phyloP scores from a whole-genome alignment of 768 basidiomycete genomes.

The Fibroporia radiculosa region DNA sequence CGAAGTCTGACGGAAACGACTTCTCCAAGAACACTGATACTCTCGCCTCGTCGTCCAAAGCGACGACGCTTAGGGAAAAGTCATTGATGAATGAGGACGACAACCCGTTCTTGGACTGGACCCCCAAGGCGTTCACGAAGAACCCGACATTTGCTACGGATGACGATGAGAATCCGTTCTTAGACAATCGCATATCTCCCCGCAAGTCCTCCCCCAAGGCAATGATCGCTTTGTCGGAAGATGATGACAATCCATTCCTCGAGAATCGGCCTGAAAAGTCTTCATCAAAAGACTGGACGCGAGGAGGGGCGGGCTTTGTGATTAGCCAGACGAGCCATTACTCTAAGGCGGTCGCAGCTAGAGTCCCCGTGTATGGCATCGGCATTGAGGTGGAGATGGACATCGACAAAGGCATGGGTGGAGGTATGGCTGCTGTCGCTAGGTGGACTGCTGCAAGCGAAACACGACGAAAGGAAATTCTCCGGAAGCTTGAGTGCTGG shows the following conservation, averaged over 20 bases:
- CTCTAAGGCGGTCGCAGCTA: slow-evolving; percentile 54
- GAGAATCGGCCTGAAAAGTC: slow-evolving; percentile 24
- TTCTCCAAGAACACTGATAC: slow-evolving; percentile 44
- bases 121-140: slow-evolving; percentile 9
- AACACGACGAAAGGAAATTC: slow-evolving; percentile 49
- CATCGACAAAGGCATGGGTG: slow-evolving; percentile 70
- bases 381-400: slow-evolving; percentile 86
- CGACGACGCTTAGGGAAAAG: neutral
- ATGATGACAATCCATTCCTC: slow-evolving; percentile 70
- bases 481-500: slow-evolving; percentile 58
- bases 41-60: slow-evolving; percentile 14
- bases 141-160: slow-evolving; percentile 3
- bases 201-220: neutral
- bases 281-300: slow-evolving; percentile 57
- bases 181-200: slow-evolving; percentile 21
- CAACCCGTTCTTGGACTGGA: slow-evolving; percentile 62
- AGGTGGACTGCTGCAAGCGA: slow-evolving; percentile 75
- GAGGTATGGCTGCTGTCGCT: slow-evolving; percentile 85
- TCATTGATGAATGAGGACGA: slow-evolving; percentile 24
- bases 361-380: slow-evolving; percentile 75
- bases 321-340: slow-evolving; percentile 67
- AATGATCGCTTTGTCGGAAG: slow-evolving; percentile 19
- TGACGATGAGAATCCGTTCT: slow-evolving; percentile 37
- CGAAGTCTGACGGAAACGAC: slow-evolving; percentile 10
- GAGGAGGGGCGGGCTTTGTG: slow-evolving; percentile 75